Base-by-base conservation (phyloP, 2,329 filamentous ascomycete species). In the Fusarium phyllophilum region DNA sequence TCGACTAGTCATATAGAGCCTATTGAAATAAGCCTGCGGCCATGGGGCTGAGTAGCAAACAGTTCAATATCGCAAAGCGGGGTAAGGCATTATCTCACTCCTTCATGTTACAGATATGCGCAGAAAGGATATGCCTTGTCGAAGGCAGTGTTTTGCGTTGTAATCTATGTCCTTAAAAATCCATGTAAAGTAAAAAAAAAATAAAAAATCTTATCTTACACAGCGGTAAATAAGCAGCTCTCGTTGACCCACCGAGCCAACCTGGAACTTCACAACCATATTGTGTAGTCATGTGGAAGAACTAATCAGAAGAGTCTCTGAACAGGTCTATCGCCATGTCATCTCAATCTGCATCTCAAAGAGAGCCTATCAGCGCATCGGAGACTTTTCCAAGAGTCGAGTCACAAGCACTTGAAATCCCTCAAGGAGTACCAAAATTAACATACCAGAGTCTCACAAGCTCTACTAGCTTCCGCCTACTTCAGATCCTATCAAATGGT, bases 181-280 rank as follows among this genome's bases (percentile, higher is more conserved):
- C 13, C 3, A 3, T 2, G 10, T 44, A 24, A 38, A 11, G n/a
- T n/a, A n/a, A n/a, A n/a, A 38, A 33, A 8, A 8, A 24, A 6
- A 14, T 22, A 10, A 0, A 6, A 22, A 29, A 9, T 46, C 24
- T 29, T 3, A 15, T 10, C 11, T 1, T 17, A 18, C 2, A 18
- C 10, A 17, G 10, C 13, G 15, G 20, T 29, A 39, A 54, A 6
- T 0, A 29, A 17, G 2, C 0, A 39, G 2, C 14, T 22, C 18
- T 17, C 1, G 14, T 26, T 26, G 9, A 15, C 14, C 10, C 3
- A 54, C 33, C 12, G 9, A 12, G 6, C 7, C 6, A 4, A 14
- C 18, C n/a, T 15, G 6, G 5, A 15, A 22, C n/a, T 14, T 14
- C 6, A 20, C 1, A 24, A 14, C 6, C n/a, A 36, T 12, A 26